phyloP scores from a whole-genome alignment of 306 rosid genomes.

The Dryas octopetala region DNA sequence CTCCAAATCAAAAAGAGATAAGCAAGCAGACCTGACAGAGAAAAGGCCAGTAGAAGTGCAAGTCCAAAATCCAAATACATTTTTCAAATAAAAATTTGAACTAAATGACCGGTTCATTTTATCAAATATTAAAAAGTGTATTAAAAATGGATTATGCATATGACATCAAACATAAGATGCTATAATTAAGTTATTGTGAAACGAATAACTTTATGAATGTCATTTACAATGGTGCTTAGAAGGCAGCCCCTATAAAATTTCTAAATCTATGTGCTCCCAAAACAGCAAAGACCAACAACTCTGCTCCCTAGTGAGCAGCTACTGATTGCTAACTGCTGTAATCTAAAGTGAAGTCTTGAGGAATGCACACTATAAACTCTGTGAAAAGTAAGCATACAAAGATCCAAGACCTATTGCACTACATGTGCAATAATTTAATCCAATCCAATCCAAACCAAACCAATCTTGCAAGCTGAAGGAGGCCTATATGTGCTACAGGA shows the following conservation, averaged over 20 bases:
- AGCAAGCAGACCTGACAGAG: no score
- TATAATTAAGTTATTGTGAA: neutral
- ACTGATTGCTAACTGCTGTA: neutral
- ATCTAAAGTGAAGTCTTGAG: neutral
- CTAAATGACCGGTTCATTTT: no score
- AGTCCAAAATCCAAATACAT: no score
- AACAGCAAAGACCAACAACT: neutral
- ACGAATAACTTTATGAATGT: neutral
- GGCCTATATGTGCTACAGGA: neutral
- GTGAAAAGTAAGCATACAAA: no score
- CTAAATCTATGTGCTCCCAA: neutral
- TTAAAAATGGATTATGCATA: no score
- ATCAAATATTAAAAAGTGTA: no score
- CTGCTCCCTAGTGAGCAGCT: neutral
- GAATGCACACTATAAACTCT: no score
- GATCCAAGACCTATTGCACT: neutral
- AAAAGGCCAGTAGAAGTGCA: no score
- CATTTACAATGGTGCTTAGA: neutral
- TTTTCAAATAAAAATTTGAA: no score
- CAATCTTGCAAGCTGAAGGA: neutral
- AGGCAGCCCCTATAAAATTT: neutral
- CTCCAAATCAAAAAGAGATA: no score
- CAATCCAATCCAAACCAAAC: neutral
- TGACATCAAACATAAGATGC: no score
- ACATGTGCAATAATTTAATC: neutral